Conservation (phyloP, 768 basidiomycete species). For the Termitomyces sp. region DNA sequence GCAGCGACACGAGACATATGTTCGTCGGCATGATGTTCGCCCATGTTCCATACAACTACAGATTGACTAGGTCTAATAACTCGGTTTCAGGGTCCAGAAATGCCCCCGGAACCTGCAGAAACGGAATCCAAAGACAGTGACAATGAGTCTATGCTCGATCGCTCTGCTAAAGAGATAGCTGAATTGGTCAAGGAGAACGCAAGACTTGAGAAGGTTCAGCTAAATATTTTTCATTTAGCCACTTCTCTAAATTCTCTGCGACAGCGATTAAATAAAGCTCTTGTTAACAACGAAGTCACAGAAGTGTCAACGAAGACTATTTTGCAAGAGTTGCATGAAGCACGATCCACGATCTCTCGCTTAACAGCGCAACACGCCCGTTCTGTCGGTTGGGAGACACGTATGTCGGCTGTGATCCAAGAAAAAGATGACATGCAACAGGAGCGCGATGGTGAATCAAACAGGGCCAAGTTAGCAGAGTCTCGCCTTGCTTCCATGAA, state of each 20-base stretch:
- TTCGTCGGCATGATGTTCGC: constrained; percentile 66
- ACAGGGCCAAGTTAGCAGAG: constrained; percentile 68
- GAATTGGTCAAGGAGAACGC: constrained; percentile 55
- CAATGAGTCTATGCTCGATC: constrained; percentile 27
- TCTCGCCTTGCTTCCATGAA: constrained; percentile 58
- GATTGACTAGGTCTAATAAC: constrained; percentile 1
- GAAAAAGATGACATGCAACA: constrained; percentile 84
- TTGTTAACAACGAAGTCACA: constrained; percentile 77
- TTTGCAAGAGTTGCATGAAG: constrained; percentile 72
- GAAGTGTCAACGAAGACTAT: constrained; percentile 77
- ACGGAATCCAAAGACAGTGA: constrained; percentile 15
- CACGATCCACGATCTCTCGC: constrained; percentile 61
- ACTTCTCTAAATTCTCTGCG: constrained; percentile 2
- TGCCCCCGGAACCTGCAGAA: background rate
- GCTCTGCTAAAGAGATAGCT: constrained; percentile 25
- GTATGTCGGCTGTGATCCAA: constrained; percentile 59
- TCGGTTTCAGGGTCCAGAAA: constrained; percentile 8
- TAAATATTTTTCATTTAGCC: background rate
- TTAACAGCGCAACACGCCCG: constrained; percentile 68
- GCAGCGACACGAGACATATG: constrained; percentile 83
- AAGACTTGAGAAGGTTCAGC: constrained; percentile 54
- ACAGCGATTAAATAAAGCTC: constrained; percentile 74
- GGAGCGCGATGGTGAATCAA: constrained; percentile 70
- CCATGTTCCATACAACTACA: constrained; percentile 3
- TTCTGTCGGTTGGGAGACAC: constrained; percentile 67